Evolutionary conservation across 148 eudicot species (phyloP), one percentile per base, ranked within the genome.

Genomic region (Vaccinium darrowii): DNA sequence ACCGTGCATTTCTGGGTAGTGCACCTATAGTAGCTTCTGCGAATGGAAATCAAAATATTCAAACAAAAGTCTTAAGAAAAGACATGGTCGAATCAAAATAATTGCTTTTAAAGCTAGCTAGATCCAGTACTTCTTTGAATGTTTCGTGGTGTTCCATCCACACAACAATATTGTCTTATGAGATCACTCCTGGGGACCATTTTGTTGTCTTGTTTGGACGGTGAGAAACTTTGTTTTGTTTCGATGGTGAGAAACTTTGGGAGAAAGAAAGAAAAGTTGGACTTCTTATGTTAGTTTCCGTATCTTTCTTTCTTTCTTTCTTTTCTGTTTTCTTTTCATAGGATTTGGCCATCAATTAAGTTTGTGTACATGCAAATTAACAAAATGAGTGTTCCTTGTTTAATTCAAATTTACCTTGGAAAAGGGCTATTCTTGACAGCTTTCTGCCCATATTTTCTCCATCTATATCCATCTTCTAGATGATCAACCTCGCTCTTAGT

Each of bases 401-500:
- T 54, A 11, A 23, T 16, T 82, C 14, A n/a, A 73, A 91, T 43
- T 43, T 43, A 43, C 93, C 93, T 91, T 23, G 93, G 93, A 71
- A 65, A 65, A 3, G 71, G 71, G 33, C 71, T 65, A 65, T 65
- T 65, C 71, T 65, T 65, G 5, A 65, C 71, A 23, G 71, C 71
- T 30, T 65, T 65, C 23, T 65, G 71, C 30, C 71, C 71, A 23
- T 65, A 65, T 30, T 65, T 65, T 65, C 71, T 65, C 71, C 71
- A 65, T 5, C 71, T 65, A 25, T 65, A 65, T 65, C 93, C 93
- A 84, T 91, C 93, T 90, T 91, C 93, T 30, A 91, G 89, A 87
- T 91, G 90, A 90, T 91, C 93, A 62, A 91, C 90, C 76, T 91
- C 93, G 62, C 93, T 91, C 83, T 91, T 90, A 11, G 93, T 91